A percentile compares a stretch with the other conserved stretches of the same genome.
Conservation (phyloP, 306 rosid genomes). For the Gynostemma pentaphyllum region DNA sequence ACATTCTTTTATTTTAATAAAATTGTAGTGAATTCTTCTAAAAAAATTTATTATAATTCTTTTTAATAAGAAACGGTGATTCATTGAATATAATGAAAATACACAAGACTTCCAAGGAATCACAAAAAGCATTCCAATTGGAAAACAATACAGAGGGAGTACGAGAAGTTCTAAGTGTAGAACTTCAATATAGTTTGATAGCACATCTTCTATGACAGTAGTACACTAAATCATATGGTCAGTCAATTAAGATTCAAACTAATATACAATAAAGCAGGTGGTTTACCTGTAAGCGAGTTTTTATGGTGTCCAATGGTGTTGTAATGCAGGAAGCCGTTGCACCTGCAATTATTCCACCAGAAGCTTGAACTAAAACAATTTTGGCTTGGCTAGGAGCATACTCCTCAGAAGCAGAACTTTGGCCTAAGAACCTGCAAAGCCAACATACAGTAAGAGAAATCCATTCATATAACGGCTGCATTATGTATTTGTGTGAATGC, state of each 20-base stretch:
- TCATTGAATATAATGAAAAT: too few relatives aligned
- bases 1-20: too few relatives aligned
- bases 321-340: slow-evolving; percentile 84
- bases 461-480: neutral
- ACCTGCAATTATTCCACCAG: slow-evolving; percentile 77
- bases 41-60: too few relatives aligned
- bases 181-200: neutral
- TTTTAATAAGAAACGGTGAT: too few relatives aligned
- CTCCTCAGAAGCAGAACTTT: slow-evolving; percentile 19
- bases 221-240: neutral
- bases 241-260: neutral
- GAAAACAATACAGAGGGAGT: too few relatives aligned
- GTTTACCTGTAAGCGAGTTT: slow-evolving; percentile 83
- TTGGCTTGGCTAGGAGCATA: slow-evolving; percentile 32
- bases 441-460: neutral
- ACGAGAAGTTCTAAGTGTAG: too few relatives aligned
- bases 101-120: too few relatives aligned
- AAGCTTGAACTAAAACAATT: slow-evolving; percentile 63
- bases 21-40: too few relatives aligned
- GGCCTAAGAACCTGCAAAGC: slow-evolving; percentile 32
- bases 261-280: neutral
- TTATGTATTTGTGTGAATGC: neutral
- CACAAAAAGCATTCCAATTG: too few relatives aligned
- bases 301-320: slow-evolving; percentile 86
- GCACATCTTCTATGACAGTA: neutral